Base-by-base conservation (phyloP, 2,329 filamentous ascomycete species). In the Colletotrichum costaricense region DNA sequence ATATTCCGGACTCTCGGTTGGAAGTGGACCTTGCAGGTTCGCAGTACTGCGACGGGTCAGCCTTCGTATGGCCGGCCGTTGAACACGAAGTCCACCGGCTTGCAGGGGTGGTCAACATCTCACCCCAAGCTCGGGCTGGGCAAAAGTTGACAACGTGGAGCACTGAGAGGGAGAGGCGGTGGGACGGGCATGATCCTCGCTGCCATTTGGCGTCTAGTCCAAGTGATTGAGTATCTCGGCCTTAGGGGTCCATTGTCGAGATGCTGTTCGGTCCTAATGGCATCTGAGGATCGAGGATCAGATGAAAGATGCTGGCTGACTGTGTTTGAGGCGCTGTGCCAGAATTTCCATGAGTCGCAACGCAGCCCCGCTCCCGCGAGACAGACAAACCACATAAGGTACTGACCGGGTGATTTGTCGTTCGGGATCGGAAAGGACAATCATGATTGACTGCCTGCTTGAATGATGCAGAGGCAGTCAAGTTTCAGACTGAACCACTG, bases 101-200 rank as follows among this genome's bases (percentile, higher is more conserved):
- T 66, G 57, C 71, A 73, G 49, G 67, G 67, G 49, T 60, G 30
- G 56, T 55, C 35, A 49, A 54, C 30, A 65, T 65, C 57, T 67
- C 55, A 49, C 42, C 59, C 58, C 58, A 49, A 59, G 24, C 14
- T 28, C 28, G n/a, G 38, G 22, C 38, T 33, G 38, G 35, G 35
- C 66, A 54, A 38, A 38, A 28, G 2, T 26, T 64, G 59, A 54
- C 63, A 46, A 62, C 16, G 30, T 46, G 57, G 55, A 42, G 38
- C 38, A 42, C 16, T 42, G 38, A 55, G 38, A 60, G 22, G 67
- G 54, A 65, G 67, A 73, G 66, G 65, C 58, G 70, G 59, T 69
- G 59, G 66, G 59, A 62, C 59, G 59, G 70, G 59, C 70, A 69
- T 73, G 16, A 69, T 73, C 71, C 49, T 73, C 49, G 56, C 60